phyloP scores from a whole-genome alignment of 176 grass and related monocot genomes.

The Oryza officinalis region DNA sequence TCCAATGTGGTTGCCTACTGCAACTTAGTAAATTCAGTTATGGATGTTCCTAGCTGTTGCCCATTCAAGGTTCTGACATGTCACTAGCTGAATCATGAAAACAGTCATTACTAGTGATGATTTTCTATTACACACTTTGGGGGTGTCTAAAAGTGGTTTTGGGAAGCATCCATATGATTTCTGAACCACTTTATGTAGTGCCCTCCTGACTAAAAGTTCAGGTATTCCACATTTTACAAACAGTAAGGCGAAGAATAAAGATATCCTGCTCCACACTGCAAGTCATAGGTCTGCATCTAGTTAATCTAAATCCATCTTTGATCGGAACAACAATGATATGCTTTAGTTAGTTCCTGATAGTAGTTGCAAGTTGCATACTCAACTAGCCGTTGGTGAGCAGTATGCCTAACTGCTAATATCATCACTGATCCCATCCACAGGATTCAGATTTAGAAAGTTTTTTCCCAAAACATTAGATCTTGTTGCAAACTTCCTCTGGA shows the following conservation, averaged over 20 bases:
- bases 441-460: neutral
- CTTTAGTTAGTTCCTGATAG: neutral
- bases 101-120: neutral
- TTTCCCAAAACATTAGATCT: neutral
- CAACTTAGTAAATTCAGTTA: neutral
- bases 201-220: neutral
- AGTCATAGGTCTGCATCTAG: neutral
- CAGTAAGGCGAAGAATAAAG: neutral
- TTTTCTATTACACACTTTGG: neutral
- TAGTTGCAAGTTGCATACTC: neutral
- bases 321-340: neutral
- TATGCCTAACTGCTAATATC: constrained; percentile 5
- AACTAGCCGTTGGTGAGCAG: neutral
- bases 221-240: neutral
- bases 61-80: too few species aligned
- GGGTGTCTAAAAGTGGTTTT: neutral
- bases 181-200: neutral
- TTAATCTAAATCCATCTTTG: neutral
- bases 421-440: neutral
- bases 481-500: neutral
- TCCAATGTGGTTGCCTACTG: neutral
- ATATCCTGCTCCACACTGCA: neutral
- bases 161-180: neutral
- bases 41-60: neutral
- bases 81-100: neutral